Evolutionary conservation across 805 yeast genomes (phyloP), one percentile per base, ranked within the genome.

Genomic region (Hermanozyma aechmeae): DNA sequence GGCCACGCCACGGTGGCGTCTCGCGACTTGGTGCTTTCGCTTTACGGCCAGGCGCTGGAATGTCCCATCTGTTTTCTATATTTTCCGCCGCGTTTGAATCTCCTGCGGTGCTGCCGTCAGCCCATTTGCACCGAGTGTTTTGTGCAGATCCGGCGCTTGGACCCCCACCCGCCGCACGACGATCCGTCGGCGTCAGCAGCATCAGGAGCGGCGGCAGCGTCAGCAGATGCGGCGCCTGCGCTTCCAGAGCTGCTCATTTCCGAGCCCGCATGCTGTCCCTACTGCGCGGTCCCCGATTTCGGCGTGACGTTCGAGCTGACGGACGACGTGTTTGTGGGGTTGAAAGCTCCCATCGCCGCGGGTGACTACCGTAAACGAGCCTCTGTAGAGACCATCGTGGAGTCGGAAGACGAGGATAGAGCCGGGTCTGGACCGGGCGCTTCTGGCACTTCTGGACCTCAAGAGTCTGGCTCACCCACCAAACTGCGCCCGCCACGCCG

Each of bases 71-170:
- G 98, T 50, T 89, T 89, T 50, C 65, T 92, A 7, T 83, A 70
- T 48, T 86, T 79, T 53, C 96, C 97, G 1, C 65, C 71, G 16
- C 71, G 74, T 43, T 54, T 87, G 37, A 92, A 92, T 56, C 53
- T 69, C 30, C 79, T 95, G 6, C 66, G 94, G 25, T 89, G 98
- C 53, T 89, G 98, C 52, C 71, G 72, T 28, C 97, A 89, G 51
- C 87, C 94, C 2, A 86, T 89, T 13, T 92, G 98, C 56, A 71
- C 95, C 2, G 97, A 89, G 56, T 89, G 98, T 50, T 92, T 89
- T 68, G 96, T 89, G 8, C 96, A 89, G 53, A 86, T 89, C 50
- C 85, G 83, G 52, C 69, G 98, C 29, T 59, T 76, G 19, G 94
- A 84, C 8, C 97, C 98, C 0, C 97, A 89, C 56, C 84, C 86